Percentiles rank a stretch among this genome's conserved stretches.
Evolutionary conservation across 2,329 filamentous ascomycete species (phyloP).

Genomic region (Diaporthe sp.): DNA sequence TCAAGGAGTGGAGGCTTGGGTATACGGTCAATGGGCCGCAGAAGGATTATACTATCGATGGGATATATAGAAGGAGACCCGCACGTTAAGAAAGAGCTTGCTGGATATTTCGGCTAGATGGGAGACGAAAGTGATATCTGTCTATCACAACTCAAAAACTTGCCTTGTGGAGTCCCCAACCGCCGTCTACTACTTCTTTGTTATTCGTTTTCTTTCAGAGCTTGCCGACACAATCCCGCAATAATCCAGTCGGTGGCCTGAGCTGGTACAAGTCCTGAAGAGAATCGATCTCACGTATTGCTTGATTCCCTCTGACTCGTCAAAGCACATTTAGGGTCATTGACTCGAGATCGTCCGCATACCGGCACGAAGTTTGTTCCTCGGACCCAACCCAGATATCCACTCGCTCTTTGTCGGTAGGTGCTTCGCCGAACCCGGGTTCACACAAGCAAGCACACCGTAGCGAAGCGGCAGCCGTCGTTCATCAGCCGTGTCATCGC

Average conservation of each 20-base stretch:
- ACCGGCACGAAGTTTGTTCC: neutral
- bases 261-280: too few species aligned
- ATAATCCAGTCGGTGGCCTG: too few species aligned
- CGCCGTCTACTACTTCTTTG: neutral
- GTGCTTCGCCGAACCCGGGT: too few species aligned
- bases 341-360: too few species aligned
- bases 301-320: too few species aligned
- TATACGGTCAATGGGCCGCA: slow-evolving; percentile 79
- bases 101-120: neutral
- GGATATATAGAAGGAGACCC: slow-evolving; percentile 61
- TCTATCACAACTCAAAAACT: neutral
- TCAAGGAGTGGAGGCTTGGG: slow-evolving; percentile 71
- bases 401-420: neutral
- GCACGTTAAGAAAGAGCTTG: neutral
- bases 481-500: neutral
- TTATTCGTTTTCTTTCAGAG: neutral
- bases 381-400: neutral
- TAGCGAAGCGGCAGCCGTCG: neutral
- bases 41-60: slow-evolving; percentile 78
- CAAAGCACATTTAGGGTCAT: too few species aligned
- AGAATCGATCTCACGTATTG: too few species aligned
- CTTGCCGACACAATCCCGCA: too few species aligned
- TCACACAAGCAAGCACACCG: neutral
- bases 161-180: too few species aligned
- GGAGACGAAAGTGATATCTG: neutral